Base-by-base conservation (phyloP, 2,329 filamentous ascomycete genomes). In the Mycosphaerella sp. region DNA sequence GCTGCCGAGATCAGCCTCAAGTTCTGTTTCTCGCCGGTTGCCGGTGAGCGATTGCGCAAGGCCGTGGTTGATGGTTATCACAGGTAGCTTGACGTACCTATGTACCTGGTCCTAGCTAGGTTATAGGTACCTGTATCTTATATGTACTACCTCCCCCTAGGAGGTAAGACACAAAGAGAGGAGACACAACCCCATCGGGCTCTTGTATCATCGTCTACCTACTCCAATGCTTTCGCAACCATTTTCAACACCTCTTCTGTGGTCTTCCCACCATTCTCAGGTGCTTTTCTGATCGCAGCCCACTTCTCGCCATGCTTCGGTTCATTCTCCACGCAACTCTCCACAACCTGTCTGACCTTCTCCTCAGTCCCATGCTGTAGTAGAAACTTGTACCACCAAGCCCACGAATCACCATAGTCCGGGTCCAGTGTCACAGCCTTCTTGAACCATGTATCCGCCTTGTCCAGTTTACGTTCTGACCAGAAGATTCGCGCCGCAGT, bases 361-460 rank as follows among this genome's bases (percentile, higher is more conserved):
- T 95, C 92, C 67, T 89, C 85, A 4, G 90, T 96, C 8, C 93
- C 95, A 73, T 98, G 91, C 76, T 96, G 89, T 62, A 84, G 70
- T 60, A 97, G 68, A 70, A 97, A 98, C 71, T 92, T 91, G 72
- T 90, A 93, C 72, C 96, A 98, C 92, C 92, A 98, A 17, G 90
- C 92, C 95, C 95, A 98, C 9, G 84, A 87, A 74, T 98, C 95
- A 48, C 93, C 93, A 48, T 83, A 75, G 69, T 97, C 91, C 36
- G 85, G 83, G 66, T 98, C 90, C 10, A 93, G 76, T 51, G 95
- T 78, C 53, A 96, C 84, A 0, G 93, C 93, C 73, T 95, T 95
- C 73, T 96, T 90, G 70, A 98, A 98, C 93, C 93, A 98, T 60
- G 83, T 91, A 72, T 91, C 87, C 2, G 93, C 92, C 71, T 96